phyloP scores from a whole-genome alignment of 2,329 filamentous ascomycete genomes.

The Meredithiella fracta region DNA sequence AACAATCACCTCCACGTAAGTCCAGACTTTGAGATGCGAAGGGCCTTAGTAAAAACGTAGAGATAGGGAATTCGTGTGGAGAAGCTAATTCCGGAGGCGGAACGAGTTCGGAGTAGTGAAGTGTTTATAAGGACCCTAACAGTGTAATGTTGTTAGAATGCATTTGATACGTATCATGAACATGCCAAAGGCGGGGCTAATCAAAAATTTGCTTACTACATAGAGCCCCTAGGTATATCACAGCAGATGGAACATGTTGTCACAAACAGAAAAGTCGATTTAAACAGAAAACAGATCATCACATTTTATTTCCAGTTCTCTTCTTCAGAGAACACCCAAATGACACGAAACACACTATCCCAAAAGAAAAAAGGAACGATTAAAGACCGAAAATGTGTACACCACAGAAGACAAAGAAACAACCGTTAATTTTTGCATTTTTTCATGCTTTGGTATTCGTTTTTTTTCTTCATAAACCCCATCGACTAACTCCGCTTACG shows the following conservation, averaged over 20 bases:
- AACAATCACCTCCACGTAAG: neutral
- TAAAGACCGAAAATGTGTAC: conserved; percentile 9
- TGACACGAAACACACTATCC: conserved; percentile 17
- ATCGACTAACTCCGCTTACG: neutral
- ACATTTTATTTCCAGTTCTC: conserved; percentile 22
- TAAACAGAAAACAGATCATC: conserved; percentile 23
- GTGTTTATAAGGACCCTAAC: too few species aligned
- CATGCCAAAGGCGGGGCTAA: too few species aligned
- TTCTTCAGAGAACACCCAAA: conserved; percentile 20
- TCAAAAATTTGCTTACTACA: too few species aligned
- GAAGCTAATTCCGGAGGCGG: too few species aligned
- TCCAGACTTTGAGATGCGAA: neutral
- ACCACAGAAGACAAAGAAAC: conserved; percentile 10
- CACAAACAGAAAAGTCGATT: conserved; percentile 15
- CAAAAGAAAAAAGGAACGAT: conserved; percentile 15
- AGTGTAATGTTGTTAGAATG: too few species aligned
- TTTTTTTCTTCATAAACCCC: conserved; percentile 14
- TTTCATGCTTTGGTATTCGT: conserved; percentile 6
- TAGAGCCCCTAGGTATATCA: neutral
- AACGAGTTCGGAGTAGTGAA: too few species aligned
- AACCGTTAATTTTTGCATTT: conserved; percentile 8
- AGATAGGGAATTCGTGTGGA: too few species aligned
- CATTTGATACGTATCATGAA: too few species aligned
- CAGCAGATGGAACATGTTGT: neutral
- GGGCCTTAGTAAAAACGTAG: too few species aligned